These are phyloP conservation scores for Psidium guajava DNA, from an alignment of 345 rosid species.

Conservation along the genomic window DNA sequence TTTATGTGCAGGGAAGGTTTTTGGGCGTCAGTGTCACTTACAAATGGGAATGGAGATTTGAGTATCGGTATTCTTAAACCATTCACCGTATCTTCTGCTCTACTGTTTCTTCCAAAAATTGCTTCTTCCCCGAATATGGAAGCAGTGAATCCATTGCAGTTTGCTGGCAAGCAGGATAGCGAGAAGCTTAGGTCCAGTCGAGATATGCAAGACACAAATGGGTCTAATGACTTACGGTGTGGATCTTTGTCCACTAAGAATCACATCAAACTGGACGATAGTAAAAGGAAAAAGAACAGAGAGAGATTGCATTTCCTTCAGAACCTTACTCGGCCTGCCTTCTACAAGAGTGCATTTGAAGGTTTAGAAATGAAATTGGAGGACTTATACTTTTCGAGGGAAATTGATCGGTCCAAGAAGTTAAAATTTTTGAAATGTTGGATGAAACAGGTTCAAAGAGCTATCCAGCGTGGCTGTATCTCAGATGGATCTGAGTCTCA, in stretches of 20 bases:
- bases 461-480: slow-evolving; percentile 16
- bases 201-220: slow-evolving; percentile 1
- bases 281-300: slow-evolving; percentile 30
- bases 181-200: background rate
- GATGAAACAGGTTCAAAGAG: slow-evolving; percentile 65
- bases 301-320: slow-evolving; percentile 18
- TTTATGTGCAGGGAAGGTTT: slow-evolving; percentile 63
- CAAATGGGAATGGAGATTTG: slow-evolving; percentile 24
- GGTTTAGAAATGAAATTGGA: slow-evolving; percentile 43
- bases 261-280: slow-evolving; percentile 1
- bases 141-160: slow-evolving; percentile 4
- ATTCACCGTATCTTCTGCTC: slow-evolving; percentile 52
- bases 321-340: slow-evolving; percentile 47
- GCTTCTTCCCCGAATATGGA: background rate
- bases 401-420: slow-evolving; percentile 48
- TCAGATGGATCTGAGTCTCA: slow-evolving; percentile 12
- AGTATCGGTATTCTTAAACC: slow-evolving; percentile 66
- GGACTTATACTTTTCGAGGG: slow-evolving; percentile 42
- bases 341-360: slow-evolving; percentile 40
- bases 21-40: slow-evolving; percentile 53
- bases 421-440: slow-evolving; percentile 84
- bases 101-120: slow-evolving; percentile 22
- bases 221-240: slow-evolving; percentile 7
- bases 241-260: slow-evolving; percentile 4
- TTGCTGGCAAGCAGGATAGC: slow-evolving; percentile 1